Base-by-base conservation (phyloP, 768 basidiomycete genomes). In the Lyophyllum semitale region DNA sequence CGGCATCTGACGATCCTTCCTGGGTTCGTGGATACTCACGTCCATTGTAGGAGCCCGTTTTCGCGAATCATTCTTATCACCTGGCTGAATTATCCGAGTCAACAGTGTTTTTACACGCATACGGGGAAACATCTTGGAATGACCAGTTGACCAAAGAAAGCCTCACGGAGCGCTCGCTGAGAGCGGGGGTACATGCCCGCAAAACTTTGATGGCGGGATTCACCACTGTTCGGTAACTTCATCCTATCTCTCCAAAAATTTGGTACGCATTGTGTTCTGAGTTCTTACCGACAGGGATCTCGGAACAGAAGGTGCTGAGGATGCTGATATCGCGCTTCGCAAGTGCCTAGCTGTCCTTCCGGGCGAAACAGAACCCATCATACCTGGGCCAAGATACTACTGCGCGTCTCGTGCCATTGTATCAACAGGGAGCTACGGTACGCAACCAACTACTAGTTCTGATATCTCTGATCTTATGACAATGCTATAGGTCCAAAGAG, bases 251-350 rank as follows among this genome's bases (percentile, higher is more conserved):
- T 35, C 33, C n/a, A 23, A 13, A 25, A 20, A 4, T 23, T 27
- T 8, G 38, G 6, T n/a, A 6, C n/a, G 29, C 3, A 3, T 42
- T 22, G 8, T 15, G 22, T 17, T 40, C 40, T 8, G 3, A 18
- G 20, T 35, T 25, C 17, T 23, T 4, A 33, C 11, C 32, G 12
- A 32, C 62, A 85, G 84, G 29, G 85, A 87, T 61, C 72, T 88
- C 5, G 85, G 86, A n/a, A 87, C 85, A 1, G 85, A 88, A 64
- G 85, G 84, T 2, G 84, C 84, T 1, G 77, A 70, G 23, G 85
- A 87, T 61, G 83, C 84, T 17, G 85, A 88, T 60, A 69, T 86
- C 12, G 72, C 77, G 0, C 70, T 88, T 33, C 75, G 84, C 18
- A 82, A 82, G 58, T 84, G 84, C 62, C 62, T 87, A 17, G 57